These are phyloP conservation scores for Acacia concinna DNA, from an alignment of 331 rosid genomes.

Conservation along the genomic window DNA sequence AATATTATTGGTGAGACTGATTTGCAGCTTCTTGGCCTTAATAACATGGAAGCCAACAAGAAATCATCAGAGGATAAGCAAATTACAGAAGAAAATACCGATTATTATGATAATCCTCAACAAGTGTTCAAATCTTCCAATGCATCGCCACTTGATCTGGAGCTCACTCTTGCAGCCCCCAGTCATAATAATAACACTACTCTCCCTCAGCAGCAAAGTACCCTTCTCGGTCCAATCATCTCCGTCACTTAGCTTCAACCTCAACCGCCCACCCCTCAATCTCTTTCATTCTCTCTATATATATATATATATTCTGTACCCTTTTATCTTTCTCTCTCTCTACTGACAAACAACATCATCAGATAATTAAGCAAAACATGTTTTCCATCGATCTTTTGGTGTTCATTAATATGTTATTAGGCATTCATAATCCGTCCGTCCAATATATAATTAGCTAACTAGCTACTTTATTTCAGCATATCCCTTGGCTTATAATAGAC, in stretches of 20 bases:
- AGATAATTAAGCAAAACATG: neutral
- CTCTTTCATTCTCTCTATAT: neutral
- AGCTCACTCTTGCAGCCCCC: constrained; percentile 71
- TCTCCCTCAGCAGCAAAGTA: constrained; percentile 33
- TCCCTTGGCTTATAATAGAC: neutral
- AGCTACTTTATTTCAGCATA: neutral
- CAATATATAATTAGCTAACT: neutral
- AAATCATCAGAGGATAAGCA: constrained; percentile 24
- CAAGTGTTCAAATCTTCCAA: constrained; percentile 45
- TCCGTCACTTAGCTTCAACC: constrained; percentile 45
- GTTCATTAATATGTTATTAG: neutral
- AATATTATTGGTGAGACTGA: constrained; percentile 29
- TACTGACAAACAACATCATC: neutral
- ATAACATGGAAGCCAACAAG: constrained; percentile 19
- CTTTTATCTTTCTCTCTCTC: neutral
- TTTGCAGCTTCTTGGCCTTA: constrained; percentile 32
- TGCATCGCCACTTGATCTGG: constrained; percentile 50
- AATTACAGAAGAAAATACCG: neutral
- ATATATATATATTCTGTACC: neutral
- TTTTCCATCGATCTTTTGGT: neutral
- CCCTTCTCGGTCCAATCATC: constrained; percentile 59
- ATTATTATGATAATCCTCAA: neutral
- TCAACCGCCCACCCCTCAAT: neutral
- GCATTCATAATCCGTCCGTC: neutral
- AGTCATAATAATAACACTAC: constrained; percentile 9